Evolutionary conservation across 768 basidiomycete species (phyloP).

Genomic region (Steccherinum ochraceum): DNA sequence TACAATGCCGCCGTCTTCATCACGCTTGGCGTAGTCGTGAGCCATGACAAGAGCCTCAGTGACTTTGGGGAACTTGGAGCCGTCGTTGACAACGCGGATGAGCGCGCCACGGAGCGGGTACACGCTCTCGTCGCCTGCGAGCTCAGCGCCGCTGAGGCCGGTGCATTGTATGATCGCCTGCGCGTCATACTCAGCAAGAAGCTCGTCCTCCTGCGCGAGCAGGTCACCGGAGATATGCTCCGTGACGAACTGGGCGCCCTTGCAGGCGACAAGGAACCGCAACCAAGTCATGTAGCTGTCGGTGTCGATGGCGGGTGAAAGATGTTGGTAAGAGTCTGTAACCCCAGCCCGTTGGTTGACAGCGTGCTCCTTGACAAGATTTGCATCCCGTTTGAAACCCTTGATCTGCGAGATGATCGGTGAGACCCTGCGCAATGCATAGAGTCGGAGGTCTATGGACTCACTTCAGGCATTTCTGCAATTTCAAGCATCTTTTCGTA

Average conservation of each 20-base stretch:
- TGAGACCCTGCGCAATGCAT: too few species aligned
- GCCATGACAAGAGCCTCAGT: slow-evolving; percentile 27
- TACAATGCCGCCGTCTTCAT: slow-evolving; percentile 26
- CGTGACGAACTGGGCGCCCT: slow-evolving; percentile 25
- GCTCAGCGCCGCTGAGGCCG: slow-evolving; percentile 25
- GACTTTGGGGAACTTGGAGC: slow-evolving; percentile 28
- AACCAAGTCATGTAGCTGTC: slow-evolving; percentile 31
- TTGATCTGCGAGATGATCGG: slow-evolving; percentile 18
- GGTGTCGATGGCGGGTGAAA: slow-evolving; percentile 31
- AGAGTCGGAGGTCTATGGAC: not conserved
- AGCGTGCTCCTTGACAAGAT: slow-evolving; percentile 20
- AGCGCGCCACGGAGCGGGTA: slow-evolving; percentile 33
- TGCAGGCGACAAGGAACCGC: slow-evolving; percentile 17
- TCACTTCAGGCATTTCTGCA: slow-evolving; percentile 4
- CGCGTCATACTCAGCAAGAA: slow-evolving; percentile 22
- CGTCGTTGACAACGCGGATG: slow-evolving; percentile 26
- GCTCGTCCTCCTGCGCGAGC: slow-evolving; percentile 16
- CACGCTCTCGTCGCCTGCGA: slow-evolving; percentile 27
- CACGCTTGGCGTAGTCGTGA: slow-evolving; percentile 22
- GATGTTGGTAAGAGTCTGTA: slow-evolving; percentile 30
- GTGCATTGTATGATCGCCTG: slow-evolving; percentile 31
- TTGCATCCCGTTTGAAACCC: slow-evolving; percentile 15
- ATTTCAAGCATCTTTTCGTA: slow-evolving; percentile 25
- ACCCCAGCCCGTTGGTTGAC: slow-evolving; percentile 24
- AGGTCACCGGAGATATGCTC: slow-evolving; percentile 26